phyloP scores from a whole-genome alignment of 306 rosid species.

The Lotus japonicus region DNA sequence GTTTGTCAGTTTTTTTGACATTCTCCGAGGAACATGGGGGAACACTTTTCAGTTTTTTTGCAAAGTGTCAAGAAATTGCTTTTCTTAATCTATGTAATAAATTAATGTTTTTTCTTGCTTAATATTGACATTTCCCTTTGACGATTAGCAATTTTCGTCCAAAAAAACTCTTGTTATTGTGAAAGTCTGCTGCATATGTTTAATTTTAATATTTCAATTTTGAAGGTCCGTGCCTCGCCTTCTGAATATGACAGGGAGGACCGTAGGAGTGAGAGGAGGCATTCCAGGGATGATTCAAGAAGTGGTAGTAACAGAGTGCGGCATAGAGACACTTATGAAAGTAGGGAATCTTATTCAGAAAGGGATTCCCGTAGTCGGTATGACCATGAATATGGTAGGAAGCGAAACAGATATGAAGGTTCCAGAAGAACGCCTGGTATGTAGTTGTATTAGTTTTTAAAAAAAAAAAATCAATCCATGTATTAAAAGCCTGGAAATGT shows the following conservation, averaged over 20 bases:
- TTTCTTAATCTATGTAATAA: not conserved
- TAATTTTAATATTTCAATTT: conserved; percentile 24
- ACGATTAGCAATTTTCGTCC: not conserved
- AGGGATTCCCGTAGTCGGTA: conserved; percentile 56
- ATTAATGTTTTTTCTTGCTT: conserved; percentile 2
- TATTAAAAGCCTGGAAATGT: conserved; percentile 6
- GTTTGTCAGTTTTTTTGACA: not conserved
- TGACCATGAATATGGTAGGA: conserved; percentile 51
- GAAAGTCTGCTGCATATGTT: not conserved
- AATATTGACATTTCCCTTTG: not conserved
- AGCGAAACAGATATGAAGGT: conserved; percentile 62
- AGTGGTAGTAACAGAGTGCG: conserved; percentile 41
- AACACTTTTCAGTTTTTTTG: not conserved
- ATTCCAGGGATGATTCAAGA: conserved; percentile 41
- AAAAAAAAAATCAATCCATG: not conserved
- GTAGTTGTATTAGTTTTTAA: not conserved
- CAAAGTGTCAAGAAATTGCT: not conserved
- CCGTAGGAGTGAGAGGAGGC: conserved; percentile 51
- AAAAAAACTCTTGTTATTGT: not conserved
- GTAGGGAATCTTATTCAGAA: conserved; percentile 46
- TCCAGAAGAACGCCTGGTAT: conserved; percentile 80
- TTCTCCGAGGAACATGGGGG: not conserved
- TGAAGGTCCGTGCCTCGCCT: conserved; percentile 50
- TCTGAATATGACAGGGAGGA: conserved; percentile 46
- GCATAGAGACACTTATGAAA: conserved; percentile 32